These are phyloP conservation scores for Lactuca saligna DNA, from an alignment of 129 eudicot genomes.

Conservation along the genomic window DNA sequence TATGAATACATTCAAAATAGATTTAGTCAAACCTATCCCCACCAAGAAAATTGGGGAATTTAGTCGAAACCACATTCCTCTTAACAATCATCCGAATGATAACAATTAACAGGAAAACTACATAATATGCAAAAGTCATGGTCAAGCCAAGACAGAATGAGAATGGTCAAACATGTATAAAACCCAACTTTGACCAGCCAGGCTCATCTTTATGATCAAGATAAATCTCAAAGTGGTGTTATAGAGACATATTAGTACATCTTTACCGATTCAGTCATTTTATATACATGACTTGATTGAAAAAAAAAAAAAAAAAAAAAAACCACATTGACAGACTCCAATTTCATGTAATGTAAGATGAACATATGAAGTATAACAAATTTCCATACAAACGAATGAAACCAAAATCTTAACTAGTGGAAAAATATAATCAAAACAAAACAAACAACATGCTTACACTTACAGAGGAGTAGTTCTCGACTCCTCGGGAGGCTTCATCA, in stretches of 20 bases:
- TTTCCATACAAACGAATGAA: constrained; percentile 49
- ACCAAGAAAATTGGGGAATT: constrained; percentile 1
- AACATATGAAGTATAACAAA: constrained; percentile 39
- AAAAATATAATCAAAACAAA: constrained; percentile 7
- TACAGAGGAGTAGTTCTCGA: constrained; percentile 38
- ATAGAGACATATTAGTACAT: too few species aligned
- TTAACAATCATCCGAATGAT: not conserved
- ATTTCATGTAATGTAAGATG: constrained; percentile 31
- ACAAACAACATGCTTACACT: constrained; percentile 64
- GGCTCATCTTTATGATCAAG: constrained; percentile 11
- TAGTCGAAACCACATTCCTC: constrained; percentile 7
- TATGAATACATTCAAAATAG: constrained; percentile 21
- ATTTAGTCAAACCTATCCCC: constrained; percentile 18
- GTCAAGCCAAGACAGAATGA: constrained; percentile 18
- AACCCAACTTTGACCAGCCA: constrained; percentile 29
- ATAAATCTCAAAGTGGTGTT: not conserved
- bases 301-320: too few species aligned
- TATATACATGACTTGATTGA: not conserved
- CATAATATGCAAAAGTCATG: constrained; percentile 17
- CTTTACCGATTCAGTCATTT: too few species aligned
- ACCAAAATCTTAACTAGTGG: constrained; percentile 28
- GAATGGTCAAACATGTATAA: constrained; percentile 19
- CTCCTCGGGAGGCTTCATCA: constrained; percentile 4
- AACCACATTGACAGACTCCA: not conserved
- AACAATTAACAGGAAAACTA: constrained; percentile 6